Evolutionary conservation across 2,329 filamentous ascomycete genomes (phyloP), one percentile per base, ranked within the genome.

Genomic region (Aspergillus sojae): DNA sequence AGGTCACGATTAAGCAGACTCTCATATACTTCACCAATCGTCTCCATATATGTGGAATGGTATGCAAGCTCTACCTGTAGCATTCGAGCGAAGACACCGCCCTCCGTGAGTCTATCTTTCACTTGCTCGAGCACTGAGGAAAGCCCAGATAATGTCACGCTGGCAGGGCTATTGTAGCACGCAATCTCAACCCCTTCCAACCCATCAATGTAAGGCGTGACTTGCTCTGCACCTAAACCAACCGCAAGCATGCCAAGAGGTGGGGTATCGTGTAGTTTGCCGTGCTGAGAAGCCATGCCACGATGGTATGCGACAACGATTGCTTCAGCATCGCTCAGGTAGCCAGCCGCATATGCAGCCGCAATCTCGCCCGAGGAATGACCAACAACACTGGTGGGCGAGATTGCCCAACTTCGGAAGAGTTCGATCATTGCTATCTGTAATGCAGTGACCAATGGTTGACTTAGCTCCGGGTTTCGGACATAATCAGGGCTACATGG

Each of bases 321-420:
- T 5, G 82, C 81, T 6, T 79, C 78, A 4, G 67, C 57, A 5
- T 70, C 71, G 0, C 73, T 72, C 6, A 86, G 61, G 9, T 75
- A 70, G 0, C 82, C 83, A 0, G 81, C 78, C 0, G 82, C 81
- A 62, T 83, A 85, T 0, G 80, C 82, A 0, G 82, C 81, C 1
- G 69, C 81, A 9, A 84, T 84, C 66, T 85, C 83, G 10, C 83
- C 83, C 0, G 78, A 80, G 0, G 81, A 83, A 67, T 84, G 83
- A 7, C 83, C 82, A 5, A 82, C 75, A 0, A 81, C 78, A 43
- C 34, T 55, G n/a, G 52, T 43, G 1, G 65, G 59, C 4, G 52
- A 21, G 26, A 70, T 34, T 0, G 61, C 64, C 48, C 61, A 58
- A 4, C 36, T 26, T 2, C 50, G 23, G 5, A 71, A 54, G 0